Percentiles rank a stretch among this genome's conserved stretches.
These are phyloP conservation scores for Pseudonitzschia multistriata DNA, from an alignment of 108 stramenopile genomes.

Conservation along the genomic window DNA sequence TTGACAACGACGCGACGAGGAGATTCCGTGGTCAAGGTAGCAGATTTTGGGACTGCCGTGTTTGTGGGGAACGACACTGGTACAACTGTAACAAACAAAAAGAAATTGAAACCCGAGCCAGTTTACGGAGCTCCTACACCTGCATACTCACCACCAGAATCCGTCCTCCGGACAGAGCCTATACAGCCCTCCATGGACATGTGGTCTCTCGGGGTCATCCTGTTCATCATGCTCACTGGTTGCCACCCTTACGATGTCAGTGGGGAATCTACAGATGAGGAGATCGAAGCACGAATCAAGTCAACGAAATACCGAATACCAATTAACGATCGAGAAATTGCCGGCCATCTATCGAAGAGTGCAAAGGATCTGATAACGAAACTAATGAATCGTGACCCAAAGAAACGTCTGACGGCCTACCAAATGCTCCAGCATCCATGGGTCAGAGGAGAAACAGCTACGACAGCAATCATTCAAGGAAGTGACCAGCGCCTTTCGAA, in stretches of 20 bases:
- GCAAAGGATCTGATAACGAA: conserved; percentile 66
- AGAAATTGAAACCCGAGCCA: conserved; percentile 12
- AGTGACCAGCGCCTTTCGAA: conserved; percentile 65
- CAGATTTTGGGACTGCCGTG: conserved; percentile 84
- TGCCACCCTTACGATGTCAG: conserved; percentile 85
- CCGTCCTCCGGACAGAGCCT: conserved; percentile 22
- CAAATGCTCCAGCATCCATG: conserved; percentile 91
- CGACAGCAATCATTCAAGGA: conserved; percentile 59
- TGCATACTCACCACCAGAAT: conserved; percentile 81
- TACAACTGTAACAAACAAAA: conserved; percentile 1
- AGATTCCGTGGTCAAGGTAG: conserved; percentile 69
- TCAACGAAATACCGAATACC: conserved; percentile 29
- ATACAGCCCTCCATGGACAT: conserved; percentile 53
- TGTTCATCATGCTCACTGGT: conserved; percentile 92
- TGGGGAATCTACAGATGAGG: conserved; percentile 72
- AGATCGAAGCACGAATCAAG: conserved; percentile 60
- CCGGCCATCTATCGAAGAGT: conserved; percentile 57
- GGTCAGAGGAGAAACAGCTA: conserved; percentile 82
- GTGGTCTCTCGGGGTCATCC: conserved; percentile 87
- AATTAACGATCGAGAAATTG: conserved; percentile 41
- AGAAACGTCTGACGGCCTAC: conserved; percentile 61
- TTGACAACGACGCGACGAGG: conserved; percentile 49
- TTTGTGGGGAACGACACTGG: conserved; percentile 13
- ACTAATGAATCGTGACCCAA: conserved; percentile 72
- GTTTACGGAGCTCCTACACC: conserved; percentile 49